A percentile compares a stretch with the other conserved stretches of the same genome.
Conservation (phyloP, 225 moss, liverwort and hornwort species). For the Ulota crispa region DNA sequence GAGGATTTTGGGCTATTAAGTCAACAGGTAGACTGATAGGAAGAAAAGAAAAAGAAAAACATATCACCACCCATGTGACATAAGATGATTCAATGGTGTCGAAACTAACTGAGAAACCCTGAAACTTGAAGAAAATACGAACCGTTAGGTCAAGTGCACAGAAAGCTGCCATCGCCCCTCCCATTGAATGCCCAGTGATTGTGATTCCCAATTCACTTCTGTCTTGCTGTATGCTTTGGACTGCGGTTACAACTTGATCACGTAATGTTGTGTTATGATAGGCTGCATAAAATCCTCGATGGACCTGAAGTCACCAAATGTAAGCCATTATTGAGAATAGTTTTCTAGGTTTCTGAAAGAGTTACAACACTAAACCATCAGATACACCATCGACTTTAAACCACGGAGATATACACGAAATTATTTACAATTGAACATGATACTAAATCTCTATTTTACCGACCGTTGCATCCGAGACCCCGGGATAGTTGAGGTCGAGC, state of each 20-base stretch:
- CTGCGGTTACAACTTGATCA: conserved; percentile 51
- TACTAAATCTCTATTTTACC: conserved; percentile 13
- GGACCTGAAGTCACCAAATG: conserved; percentile 53
- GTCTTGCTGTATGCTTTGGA: conserved; percentile 39
- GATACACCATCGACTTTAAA: background rate
- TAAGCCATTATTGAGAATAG: background rate
- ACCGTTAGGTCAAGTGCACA: conserved; percentile 91
- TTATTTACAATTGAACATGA: background rate
- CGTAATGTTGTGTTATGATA: conserved; percentile 93
- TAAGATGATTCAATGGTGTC: background rate
- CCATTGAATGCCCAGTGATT: conserved; percentile 96
- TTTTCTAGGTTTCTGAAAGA: background rate
- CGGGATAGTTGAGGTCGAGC: conserved; percentile 95
- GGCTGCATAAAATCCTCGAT: conserved; percentile 93
- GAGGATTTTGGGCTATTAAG: conserved; percentile 10
- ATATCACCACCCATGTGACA: background rate
- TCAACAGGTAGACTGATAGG: background rate
- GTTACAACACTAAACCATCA: background rate
- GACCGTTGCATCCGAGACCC: conserved; percentile 82
- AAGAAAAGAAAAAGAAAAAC: background rate
- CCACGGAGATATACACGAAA: background rate
- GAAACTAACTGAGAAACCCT: background rate
- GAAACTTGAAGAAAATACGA: conserved; percentile 5
- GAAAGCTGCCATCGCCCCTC: conserved; percentile 94
- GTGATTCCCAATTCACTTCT: conserved; percentile 66